phyloP scores from a whole-genome alignment of 805 yeast genomes.

The Ogataea dorogensis region DNA sequence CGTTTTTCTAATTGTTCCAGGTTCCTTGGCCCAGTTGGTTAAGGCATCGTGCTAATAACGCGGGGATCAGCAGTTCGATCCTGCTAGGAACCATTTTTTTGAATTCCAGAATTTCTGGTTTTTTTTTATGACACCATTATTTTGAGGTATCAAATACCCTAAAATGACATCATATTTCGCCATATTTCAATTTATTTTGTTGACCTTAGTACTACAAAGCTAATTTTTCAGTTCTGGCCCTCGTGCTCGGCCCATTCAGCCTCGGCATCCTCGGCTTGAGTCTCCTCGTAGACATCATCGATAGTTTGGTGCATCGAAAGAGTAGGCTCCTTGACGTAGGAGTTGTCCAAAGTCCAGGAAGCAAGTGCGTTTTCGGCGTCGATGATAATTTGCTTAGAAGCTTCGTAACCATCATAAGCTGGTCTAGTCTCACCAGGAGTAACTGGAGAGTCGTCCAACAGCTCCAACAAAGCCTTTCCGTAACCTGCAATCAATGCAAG shows the following conservation, averaged over 20 bases:
- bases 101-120: not conserved
- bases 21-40: slow-evolving; percentile 45
- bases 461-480: slow-evolving; percentile 95
- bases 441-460: slow-evolving; percentile 93
- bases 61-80: slow-evolving; percentile 81
- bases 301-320: slow-evolving; percentile 77
- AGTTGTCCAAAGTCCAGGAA: slow-evolving; percentile 94
- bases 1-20: slow-evolving; percentile 12
- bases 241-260: slow-evolving; percentile 41
- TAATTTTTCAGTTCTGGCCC: slow-evolving; percentile 7
- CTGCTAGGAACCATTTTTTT: slow-evolving; percentile 71
- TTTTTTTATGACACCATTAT: not conserved
- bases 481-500: slow-evolving; percentile 96
- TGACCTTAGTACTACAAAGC: slow-evolving; percentile 10
- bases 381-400: slow-evolving; percentile 94
- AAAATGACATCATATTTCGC: not conserved
- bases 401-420: slow-evolving; percentile 97
- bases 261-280: slow-evolving; percentile 40
- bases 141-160: too few species aligned
- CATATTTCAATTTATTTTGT: not conserved
- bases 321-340: slow-evolving; percentile 86
- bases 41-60: slow-evolving; percentile 45
- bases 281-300: slow-evolving; percentile 57
- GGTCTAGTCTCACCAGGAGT: slow-evolving; percentile 99
- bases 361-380: slow-evolving; percentile 96